phyloP scores from a whole-genome alignment of 441 rosid species.

The Codiaeum variegatum region DNA sequence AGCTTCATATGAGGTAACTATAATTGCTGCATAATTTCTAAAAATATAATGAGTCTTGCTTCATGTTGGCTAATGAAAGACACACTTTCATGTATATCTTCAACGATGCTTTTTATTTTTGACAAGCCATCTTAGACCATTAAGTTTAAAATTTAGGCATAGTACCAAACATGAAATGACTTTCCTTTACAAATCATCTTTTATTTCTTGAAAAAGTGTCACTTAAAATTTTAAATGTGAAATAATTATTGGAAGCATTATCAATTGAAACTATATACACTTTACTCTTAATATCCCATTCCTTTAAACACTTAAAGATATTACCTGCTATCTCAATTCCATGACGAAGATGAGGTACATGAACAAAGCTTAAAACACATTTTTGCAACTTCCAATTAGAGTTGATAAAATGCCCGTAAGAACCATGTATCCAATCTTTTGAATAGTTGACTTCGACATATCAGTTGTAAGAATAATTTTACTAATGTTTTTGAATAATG shows the following conservation, averaged over 20 bases:
- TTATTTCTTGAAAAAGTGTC: not conserved
- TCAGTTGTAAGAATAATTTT: not conserved
- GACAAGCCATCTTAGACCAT: not conserved
- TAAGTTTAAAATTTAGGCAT: not conserved
- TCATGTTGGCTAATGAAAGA: not conserved
- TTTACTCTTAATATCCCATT: not conserved
- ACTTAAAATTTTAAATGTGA: not conserved
- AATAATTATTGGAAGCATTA: not conserved
- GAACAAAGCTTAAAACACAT: not conserved
- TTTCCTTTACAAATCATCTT: not conserved
- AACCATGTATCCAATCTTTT: not conserved
- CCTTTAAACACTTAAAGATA: not conserved
- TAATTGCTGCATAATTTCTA: not conserved
- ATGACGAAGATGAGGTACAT: not conserved
- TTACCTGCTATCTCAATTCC: not conserved
- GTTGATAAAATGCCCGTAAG: not conserved
- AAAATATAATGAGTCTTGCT: not conserved
- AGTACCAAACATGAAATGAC: not conserved
- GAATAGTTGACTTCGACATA: not conserved
- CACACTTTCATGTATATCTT: not conserved
- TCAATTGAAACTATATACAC: not conserved
- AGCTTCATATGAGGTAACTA: not conserved
- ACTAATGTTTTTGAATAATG: not conserved
- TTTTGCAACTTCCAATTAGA: not conserved
- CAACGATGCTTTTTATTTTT: not conserved